Conservation (phyloP, 176 grass and related monocot genomes). For the Hordeum vulgare region DNA sequence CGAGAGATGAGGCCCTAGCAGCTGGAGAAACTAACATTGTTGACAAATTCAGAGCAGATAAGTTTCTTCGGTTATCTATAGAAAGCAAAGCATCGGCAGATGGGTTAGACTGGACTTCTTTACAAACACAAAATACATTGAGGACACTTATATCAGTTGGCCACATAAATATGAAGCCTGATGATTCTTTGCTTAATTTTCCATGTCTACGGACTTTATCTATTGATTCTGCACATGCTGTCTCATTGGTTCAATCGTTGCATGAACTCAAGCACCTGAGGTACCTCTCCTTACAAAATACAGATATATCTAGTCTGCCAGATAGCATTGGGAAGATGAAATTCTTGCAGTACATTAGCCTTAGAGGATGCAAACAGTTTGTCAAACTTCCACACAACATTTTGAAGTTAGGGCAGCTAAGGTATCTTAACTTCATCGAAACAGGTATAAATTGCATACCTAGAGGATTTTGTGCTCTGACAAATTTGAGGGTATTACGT, state of each 20-base stretch:
- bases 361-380: not conserved
- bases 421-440: not conserved
- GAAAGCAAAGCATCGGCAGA: not conserved
- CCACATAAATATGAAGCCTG: not conserved
- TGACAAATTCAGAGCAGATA: not conserved
- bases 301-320: not conserved
- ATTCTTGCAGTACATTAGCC: slow-evolving; percentile 8
- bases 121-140: not conserved
- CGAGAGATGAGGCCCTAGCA: slow-evolving; percentile 6
- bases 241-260: not conserved
- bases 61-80: slow-evolving; percentile 1
- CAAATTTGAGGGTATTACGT: not conserved
- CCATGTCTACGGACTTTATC: slow-evolving; percentile 1
- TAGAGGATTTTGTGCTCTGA: not conserved
- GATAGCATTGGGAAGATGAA: slow-evolving; percentile 9
- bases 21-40: not conserved
- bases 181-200: not conserved
- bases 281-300: not conserved
- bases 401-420: not conserved
- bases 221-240: not conserved
- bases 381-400: slow-evolving; percentile 3
- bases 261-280: slow-evolving; percentile 31
- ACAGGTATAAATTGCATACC: slow-evolving; percentile 2
- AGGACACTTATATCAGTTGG: slow-evolving; percentile 27
- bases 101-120: not conserved